A percentile compares a stretch with the other conserved stretches of the same genome.
Conservation (phyloP, 306 rosid genomes). For the Biancaea sappan region DNA sequence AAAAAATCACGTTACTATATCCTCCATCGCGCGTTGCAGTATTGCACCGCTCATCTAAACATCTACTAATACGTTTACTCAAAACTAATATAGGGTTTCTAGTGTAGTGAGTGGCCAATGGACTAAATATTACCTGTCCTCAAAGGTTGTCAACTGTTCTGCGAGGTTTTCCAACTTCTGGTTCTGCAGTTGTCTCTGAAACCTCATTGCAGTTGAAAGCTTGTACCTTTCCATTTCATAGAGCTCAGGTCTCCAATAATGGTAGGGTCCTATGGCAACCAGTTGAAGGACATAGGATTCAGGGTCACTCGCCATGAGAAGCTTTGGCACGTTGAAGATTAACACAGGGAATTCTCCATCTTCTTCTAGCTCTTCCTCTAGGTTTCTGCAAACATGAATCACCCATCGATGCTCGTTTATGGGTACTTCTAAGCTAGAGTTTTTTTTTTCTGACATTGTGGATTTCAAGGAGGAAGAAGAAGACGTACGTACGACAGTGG, state of each 20-base stretch:
- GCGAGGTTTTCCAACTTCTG: constrained; percentile 46
- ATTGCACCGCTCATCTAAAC: too few species aligned
- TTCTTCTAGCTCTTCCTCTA: constrained; percentile 48
- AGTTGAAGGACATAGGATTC: constrained; percentile 59
- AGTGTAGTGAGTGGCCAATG: too few species aligned
- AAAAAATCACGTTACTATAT: too few species aligned
- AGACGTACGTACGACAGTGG: too few species aligned
- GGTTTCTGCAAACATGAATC: constrained; percentile 44
- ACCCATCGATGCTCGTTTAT: constrained; percentile 51
- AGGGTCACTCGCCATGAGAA: constrained; percentile 26
- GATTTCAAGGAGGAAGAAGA: background rate
- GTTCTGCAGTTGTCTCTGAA: constrained; percentile 42
- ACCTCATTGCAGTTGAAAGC: constrained; percentile 46
- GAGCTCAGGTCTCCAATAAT: constrained; percentile 57
- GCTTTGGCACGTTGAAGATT: constrained; percentile 47
- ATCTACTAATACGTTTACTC: too few species aligned
- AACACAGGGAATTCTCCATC: constrained; percentile 40
- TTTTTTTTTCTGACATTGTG: too few species aligned
- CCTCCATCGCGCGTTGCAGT: too few species aligned
- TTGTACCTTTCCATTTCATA: constrained; percentile 64
- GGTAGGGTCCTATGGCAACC: constrained; percentile 64
- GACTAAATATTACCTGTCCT: constrained; percentile 19
- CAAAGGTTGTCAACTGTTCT: constrained; percentile 41
- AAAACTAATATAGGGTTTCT: too few species aligned
- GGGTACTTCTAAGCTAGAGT: constrained; percentile 23